Conservation (phyloP, 169 alveolate species). For the Amoebophrya sp. region DNA sequence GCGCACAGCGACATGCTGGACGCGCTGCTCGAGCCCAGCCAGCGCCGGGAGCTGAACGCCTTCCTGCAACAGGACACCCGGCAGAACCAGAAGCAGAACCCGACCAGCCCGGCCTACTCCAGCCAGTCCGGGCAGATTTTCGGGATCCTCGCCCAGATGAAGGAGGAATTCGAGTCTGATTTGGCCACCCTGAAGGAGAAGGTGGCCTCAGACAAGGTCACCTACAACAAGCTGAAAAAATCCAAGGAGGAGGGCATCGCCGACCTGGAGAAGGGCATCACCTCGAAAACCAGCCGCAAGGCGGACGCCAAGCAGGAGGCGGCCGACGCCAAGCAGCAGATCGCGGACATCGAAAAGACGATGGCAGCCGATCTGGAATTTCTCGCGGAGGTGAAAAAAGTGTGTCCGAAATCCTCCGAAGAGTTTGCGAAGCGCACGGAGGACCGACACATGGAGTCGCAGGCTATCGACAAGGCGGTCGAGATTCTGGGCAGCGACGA, state of each 20-base stretch:
- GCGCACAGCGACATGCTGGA: not conserved
- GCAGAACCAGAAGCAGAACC: not conserved
- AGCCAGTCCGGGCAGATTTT: not conserved
- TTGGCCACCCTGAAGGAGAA: not conserved
- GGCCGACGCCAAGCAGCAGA: constrained; percentile 3
- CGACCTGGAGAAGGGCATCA: not conserved
- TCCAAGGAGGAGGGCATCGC: constrained; percentile 17
- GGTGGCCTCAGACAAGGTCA: constrained; percentile 6
- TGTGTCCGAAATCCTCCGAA: not conserved
- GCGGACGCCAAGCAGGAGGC: constrained; percentile 11
- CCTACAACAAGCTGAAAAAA: not conserved
- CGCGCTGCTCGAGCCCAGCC: not conserved
- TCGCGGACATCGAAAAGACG: not conserved
- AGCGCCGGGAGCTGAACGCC: not conserved
- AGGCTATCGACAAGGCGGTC: not conserved
- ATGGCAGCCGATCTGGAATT: constrained; percentile 3
- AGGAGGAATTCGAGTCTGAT: not conserved
- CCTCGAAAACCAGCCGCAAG: not conserved
- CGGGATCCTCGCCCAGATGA: not conserved
- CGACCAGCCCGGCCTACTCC: not conserved
- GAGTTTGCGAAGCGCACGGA: constrained; percentile 21
- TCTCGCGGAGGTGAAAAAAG: not conserved
- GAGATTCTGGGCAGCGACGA: not conserved
- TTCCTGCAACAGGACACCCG: not conserved
- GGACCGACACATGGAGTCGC: not conserved